Evolutionary conservation across 495 filamentous ascomycete species (phyloP), one percentile per base, ranked within the genome.

Genomic region (Penicillium paxilli): DNA sequence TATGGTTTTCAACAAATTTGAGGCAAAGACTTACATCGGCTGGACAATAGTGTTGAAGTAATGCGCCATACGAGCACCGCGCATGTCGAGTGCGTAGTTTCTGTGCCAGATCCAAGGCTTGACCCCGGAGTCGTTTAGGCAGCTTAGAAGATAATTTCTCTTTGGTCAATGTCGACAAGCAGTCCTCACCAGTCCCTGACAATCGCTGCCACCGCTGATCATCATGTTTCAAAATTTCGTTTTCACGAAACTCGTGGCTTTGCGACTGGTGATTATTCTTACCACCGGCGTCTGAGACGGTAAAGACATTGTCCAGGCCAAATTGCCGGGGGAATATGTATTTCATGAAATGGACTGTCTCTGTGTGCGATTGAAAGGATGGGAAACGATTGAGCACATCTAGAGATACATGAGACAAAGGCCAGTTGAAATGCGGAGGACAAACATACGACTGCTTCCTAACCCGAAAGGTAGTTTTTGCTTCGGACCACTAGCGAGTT

Each of bases 271-370:
- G n/a, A n/a, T 90, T 85, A 1, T 78, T 72, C 0, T 84, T 91
- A 54, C 69, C 81, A 14, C 62, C 65, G 60, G 93, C 80, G 12
- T 87, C 74, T 10, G 73, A 65, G 1, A 83, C 84, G 0, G 88
- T 89, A 60, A 98, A 97, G n/a, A 87, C 90, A 71, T 96, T 98
- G 58, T 93, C 89, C 11, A 98, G 73, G 3, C 84, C 83, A 64
- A 96, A 97, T 65, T 98, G 91, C 17, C 87, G 80, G 25, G 94
- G 94, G 57, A 98, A 98, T 1, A 98, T 85, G 67, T 98, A 93
- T 72, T 90, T 91, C 83, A 96, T 82, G 22, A 97, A 71, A 53
- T 88, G 90, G 6, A 86, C 62, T 0, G 84, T 88, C 47, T 88
- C 78, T 12, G 47, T 52, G 25, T 63, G 26, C 45, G 81, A 77